A percentile compares a stretch with the other conserved stretches of the same genome.
phyloP scores from a whole-genome alignment of 306 rosid genomes.

The Cucumis hystrix region DNA sequence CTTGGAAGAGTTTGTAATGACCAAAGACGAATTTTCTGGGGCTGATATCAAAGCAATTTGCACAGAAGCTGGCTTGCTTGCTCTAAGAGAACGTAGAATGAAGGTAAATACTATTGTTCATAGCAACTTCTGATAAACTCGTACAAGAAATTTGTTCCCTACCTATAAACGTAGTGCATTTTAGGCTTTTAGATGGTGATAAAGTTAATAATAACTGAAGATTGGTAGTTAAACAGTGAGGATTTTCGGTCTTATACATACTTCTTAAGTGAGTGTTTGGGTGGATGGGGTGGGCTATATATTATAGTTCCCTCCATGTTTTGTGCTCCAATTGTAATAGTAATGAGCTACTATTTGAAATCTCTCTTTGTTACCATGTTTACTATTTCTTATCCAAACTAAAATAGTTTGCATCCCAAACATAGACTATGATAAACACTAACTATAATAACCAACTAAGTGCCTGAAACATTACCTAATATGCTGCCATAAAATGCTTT shows the following conservation, averaged over 20 bases:
- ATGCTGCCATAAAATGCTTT: background rate
- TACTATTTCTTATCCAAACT: no score
- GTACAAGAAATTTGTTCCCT: background rate
- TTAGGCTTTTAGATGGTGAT: background rate
- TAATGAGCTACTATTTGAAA: no score
- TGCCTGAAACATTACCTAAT: no score
- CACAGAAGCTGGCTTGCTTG: constrained; percentile 96
- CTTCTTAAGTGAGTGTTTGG: no score
- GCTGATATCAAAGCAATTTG: constrained; percentile 98
- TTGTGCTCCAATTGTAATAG: no score
- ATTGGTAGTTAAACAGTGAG: background rate
- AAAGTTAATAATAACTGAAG: background rate
- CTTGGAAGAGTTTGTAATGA: constrained; percentile 95
- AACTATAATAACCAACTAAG: no score
- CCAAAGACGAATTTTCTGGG: constrained; percentile 97
- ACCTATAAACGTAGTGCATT: background rate
- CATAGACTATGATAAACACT: no score
- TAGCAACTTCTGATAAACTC: background rate
- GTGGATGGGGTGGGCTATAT: no score
- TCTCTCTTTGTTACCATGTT: no score
- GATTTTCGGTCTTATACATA: background rate
- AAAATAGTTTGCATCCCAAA: no score
- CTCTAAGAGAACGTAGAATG: constrained; percentile 93
- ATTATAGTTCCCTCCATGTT: no score
- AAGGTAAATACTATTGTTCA: constrained; percentile 42